These are phyloP conservation scores for Gossypium schwendimanii DNA, from an alignment of 441 rosid species.

Conservation along the genomic window DNA sequence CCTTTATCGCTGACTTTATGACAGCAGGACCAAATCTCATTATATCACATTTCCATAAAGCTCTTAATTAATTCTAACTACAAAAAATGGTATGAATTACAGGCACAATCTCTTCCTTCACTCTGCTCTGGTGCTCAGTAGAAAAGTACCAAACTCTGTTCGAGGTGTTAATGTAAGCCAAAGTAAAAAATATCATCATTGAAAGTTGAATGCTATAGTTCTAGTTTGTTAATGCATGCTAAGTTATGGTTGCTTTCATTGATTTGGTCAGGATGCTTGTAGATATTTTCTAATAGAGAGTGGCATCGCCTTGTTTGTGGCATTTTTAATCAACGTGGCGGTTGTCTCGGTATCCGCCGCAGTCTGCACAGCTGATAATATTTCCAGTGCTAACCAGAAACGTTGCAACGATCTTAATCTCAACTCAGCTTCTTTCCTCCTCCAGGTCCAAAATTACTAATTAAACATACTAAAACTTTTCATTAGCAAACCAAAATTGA, in stretches of 20 bases:
- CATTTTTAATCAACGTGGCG: conserved; percentile 54
- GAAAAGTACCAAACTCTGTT: conserved; percentile 52
- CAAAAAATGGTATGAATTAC: neutral
- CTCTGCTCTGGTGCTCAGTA: conserved; percentile 61
- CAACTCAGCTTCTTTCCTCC: conserved; percentile 61
- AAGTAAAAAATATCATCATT: neutral
- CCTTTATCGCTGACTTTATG: too few species aligned
- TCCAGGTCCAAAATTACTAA: conserved; percentile 27
- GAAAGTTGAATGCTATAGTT: too few species aligned
- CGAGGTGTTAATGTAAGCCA: conserved; percentile 43
- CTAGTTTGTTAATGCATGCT: neutral
- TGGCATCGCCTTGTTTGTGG: conserved; percentile 52
- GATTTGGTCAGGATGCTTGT: conserved; percentile 42
- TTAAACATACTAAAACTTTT: neutral
- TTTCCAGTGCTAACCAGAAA: conserved; percentile 18
- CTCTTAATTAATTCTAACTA: neutral
- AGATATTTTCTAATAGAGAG: conserved; percentile 60
- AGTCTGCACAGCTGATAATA: conserved; percentile 30
- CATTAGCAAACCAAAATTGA: neutral
- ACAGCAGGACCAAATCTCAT: too few species aligned
- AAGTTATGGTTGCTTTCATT: neutral
- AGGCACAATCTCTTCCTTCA: conserved; percentile 70
- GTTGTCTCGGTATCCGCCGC: conserved; percentile 47
- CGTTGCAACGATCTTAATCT: conserved; percentile 46
- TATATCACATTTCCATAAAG: too few species aligned